These are phyloP conservation scores for Dactylis glomerata DNA, from an alignment of 176 grass and related monocot genomes.

Conservation along the genomic window DNA sequence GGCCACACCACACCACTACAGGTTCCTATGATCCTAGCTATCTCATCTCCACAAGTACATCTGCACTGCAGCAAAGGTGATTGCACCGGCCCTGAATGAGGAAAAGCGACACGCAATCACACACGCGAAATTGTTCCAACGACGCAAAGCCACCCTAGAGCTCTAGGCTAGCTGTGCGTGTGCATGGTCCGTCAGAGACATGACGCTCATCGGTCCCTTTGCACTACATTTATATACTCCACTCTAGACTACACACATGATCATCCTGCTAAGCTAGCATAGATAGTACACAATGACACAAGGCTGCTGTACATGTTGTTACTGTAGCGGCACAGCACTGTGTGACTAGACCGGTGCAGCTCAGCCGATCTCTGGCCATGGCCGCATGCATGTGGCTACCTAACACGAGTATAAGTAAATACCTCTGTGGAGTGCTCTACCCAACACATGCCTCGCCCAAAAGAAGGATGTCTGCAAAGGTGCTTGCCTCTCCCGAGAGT, in stretches of 20 bases:
- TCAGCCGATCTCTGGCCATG: too few species aligned
- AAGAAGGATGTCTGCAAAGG: too few species aligned
- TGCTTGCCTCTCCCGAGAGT: too few species aligned
- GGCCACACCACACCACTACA: neutral
- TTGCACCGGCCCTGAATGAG: conserved; percentile 39
- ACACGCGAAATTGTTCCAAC: conserved; percentile 31
- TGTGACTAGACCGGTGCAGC: neutral
- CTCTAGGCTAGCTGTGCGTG: neutral
- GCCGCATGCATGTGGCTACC: too few species aligned
- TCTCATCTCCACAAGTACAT: neutral
- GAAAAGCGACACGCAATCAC: conserved; percentile 49
- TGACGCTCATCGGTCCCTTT: neutral
- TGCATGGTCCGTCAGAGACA: neutral
- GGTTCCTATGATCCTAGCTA: neutral
- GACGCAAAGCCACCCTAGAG: neutral
- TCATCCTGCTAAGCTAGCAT: neutral
- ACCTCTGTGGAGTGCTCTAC: too few species aligned
- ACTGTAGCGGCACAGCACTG: neutral
- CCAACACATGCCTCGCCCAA: too few species aligned
- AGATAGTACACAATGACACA: neutral
- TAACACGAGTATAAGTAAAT: too few species aligned
- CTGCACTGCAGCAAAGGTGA: neutral
- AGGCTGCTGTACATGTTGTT: too few species aligned
- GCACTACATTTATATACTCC: neutral
- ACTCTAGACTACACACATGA: neutral